These are phyloP conservation scores for Fomitopsis pulvina DNA, from an alignment of 768 basidiomycete species.

Conservation along the genomic window DNA sequence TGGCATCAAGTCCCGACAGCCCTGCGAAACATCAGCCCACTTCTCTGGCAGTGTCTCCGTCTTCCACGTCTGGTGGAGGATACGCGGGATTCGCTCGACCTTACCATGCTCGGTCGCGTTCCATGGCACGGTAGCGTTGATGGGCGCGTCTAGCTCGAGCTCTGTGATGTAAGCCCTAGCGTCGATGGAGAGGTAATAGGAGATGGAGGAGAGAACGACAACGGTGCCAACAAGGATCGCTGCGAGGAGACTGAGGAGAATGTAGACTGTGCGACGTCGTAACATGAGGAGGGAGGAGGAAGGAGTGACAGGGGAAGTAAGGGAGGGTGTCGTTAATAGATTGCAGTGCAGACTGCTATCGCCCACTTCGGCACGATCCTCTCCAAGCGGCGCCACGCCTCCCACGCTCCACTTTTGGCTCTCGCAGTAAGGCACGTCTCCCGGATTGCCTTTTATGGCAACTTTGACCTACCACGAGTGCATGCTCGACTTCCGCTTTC, in stretches of 20 bases:
- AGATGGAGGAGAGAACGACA: conserved; percentile 84
- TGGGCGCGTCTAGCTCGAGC: conserved; percentile 56
- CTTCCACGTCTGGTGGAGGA: conserved; percentile 99
- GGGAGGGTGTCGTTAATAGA: conserved; percentile 3
- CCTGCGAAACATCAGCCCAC: conserved; percentile 78
- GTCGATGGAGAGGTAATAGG: conserved; percentile 84
- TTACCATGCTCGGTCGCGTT: conserved; percentile 56
- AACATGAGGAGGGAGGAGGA: conserved; percentile 27
- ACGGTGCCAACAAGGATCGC: conserved; percentile 84
- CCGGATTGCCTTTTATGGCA: neutral
- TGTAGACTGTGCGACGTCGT: conserved; percentile 39
- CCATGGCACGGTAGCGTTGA: conserved; percentile 46
- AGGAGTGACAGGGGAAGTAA: conserved; percentile 8
- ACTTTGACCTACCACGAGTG: neutral
- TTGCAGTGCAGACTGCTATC: conserved; percentile 5
- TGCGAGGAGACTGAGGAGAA: conserved; percentile 51
- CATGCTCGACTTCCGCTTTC: neutral
- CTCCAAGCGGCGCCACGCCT: neutral
- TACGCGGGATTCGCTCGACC: conserved; percentile 78
- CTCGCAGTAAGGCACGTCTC: neutral
- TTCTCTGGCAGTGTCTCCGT: conserved; percentile 73
- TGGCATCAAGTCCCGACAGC: conserved; percentile 86
- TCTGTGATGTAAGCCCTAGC: conserved; percentile 74
- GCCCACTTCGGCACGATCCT: too few relatives aligned
- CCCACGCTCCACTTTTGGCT: neutral